Base-by-base conservation (phyloP, 768 basidiomycete genomes). In the Fistulinella prunicolor region DNA sequence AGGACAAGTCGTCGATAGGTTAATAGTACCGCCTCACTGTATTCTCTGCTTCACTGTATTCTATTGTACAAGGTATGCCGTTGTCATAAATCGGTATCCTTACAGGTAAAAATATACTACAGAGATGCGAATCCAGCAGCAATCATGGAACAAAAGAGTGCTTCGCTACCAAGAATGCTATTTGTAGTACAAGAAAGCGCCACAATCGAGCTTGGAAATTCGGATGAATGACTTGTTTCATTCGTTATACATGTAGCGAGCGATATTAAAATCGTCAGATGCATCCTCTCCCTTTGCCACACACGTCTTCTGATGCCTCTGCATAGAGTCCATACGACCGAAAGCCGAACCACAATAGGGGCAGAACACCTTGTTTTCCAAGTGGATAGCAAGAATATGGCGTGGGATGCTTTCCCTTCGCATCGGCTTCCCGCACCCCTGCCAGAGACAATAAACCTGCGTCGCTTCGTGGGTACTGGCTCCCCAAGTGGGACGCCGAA, bases 321-420 rank as follows among this genome's bases (percentile, higher is more conserved):
- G 54, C 46, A 64, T 10, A 13, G 63, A 64, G 34, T 64, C 63
- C 9, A 7, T 21, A 7, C 63, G 60, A 12, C 65, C 63, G 20
- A 67, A 64, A 21, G 10, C 16, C 22, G 44, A 44, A 9, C 44
- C 38, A 26, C 65, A 65, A 17, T 10, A n/a, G 1, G 43, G 17
- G 21, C 65, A 65, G 6, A 14, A 13, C 6, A 48, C 58, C 41
- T 51, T 65, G 44, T 60, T 42, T 37, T 28, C 35, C 38, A 63
- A 28, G 16, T 65, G 65, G 1, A 67, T 53, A 0, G 58, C 35
- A 9, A 63, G 49, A 14, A 65, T 29, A 9, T 67, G 63, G 0
- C 65, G 63, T 0, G 54, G 3, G 2, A 65, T 54, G 42, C 63
- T 67, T 17, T 67, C 63, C 42, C 38, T 52, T 0, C 41, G 54